Conservation (phyloP, 2,329 filamentous ascomycete genomes). For the Aureobasidium pullulans region DNA sequence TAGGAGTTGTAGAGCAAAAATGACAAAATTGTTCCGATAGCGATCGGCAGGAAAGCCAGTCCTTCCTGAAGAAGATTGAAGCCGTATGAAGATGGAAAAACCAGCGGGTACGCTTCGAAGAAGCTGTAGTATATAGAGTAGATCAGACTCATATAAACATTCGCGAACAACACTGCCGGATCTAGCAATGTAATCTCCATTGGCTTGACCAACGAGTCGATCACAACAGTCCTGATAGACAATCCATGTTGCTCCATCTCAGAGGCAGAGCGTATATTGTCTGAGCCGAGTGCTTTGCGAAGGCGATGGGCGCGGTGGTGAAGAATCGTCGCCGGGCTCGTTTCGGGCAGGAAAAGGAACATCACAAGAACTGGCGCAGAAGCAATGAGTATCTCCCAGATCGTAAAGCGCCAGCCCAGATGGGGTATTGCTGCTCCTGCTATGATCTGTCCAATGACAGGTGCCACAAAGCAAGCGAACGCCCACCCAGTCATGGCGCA, state of each 20-base stretch:
- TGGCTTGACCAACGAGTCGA: conserved; percentile 42
- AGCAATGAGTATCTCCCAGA: conserved; percentile 37
- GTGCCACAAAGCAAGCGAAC: conserved; percentile 22
- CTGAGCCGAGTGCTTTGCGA: conserved; percentile 42
- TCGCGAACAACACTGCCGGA: conserved; percentile 27
- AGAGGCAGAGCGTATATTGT: conserved; percentile 47
- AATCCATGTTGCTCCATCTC: conserved; percentile 52
- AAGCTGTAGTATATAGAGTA: conserved; percentile 31
- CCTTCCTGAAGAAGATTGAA: conserved; percentile 31
- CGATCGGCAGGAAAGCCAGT: conserved; percentile 27
- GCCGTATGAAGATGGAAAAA: conserved; percentile 34
- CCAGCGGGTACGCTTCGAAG: conserved; percentile 33
- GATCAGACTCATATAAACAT: conserved; percentile 25
- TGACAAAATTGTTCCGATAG: conserved; percentile 19
- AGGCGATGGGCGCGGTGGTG: conserved; percentile 55
- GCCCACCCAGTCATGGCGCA: conserved; percentile 16
- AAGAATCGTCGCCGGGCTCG: conserved; percentile 48
- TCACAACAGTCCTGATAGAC: conserved; percentile 39
- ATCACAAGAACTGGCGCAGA: conserved; percentile 33
- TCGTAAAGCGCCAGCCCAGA: conserved; percentile 28
- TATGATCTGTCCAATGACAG: not conserved
- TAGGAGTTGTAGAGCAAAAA: not conserved
- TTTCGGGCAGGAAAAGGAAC: not conserved
- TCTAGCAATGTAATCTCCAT: conserved; percentile 24
- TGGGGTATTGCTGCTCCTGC: not conserved